Base-by-base conservation (phyloP, 2,329 filamentous ascomycete species). In the Colletotrichum phormii region DNA sequence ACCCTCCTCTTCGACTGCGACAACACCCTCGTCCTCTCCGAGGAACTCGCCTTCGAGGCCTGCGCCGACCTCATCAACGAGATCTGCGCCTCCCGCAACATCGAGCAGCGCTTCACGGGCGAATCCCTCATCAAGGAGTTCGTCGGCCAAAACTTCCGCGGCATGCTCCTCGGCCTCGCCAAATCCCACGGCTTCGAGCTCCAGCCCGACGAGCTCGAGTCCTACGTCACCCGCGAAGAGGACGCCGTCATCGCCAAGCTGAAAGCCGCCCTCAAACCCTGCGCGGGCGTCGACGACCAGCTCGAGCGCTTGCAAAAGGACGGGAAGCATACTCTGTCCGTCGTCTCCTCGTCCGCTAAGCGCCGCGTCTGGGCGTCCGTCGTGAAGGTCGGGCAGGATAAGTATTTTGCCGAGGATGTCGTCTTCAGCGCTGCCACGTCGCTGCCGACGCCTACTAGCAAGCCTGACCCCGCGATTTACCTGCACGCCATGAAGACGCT, bases 21-120 rank as follows among this genome's bases (percentile, higher is more conserved):
- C 90, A 98, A 98, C 89, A 98, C 95, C 75, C 94, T 98, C 82
- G 95, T 97, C 81, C 91, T 97, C 78, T 97, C 94, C 67, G 95
- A 98, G 87, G 92, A 94, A 79, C 89, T 97, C 78, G 95, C 95
- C 81, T 97, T 98, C 82, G 94, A 96, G 85, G 95, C 94, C 77
- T 97, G 94, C 84, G 94, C 95, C 79, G 93, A 94, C 73, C 91
- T 98, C 76, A 93, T 95, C 87, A 98, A 98, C 85, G 88, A 95
- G 83, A 94, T 97, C 82, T 91, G 96, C 81, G 87, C 88, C 77
- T 88, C 89, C 79, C 88, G 92, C 79, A 85, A 87, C 78, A 86
- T 94, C 73, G 76, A 82, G 35, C 87, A 90, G 77, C 90, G 89
- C 80, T 98, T 97, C 87, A 95, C 93, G 4, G 93, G 93, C 79